A percentile compares a stretch with the other conserved stretches of the same genome.
Evolutionary conservation across 768 basidiomycete species (phyloP).

Genomic region (Lentinula edodes): DNA sequence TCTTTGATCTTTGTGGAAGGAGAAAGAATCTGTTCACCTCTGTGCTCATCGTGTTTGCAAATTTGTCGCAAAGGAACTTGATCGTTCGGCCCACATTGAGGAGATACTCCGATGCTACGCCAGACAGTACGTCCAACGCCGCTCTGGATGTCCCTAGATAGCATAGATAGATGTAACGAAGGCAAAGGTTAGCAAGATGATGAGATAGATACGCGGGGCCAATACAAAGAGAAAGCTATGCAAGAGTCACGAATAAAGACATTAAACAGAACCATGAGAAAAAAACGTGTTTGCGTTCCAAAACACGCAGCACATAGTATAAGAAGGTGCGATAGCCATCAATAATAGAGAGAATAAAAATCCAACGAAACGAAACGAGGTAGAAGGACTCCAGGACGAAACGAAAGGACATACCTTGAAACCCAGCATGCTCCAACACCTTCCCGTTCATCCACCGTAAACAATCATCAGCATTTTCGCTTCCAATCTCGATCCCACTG

Average conservation of each 20-base stretch:
- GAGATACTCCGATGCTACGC: slow-evolving; percentile 77
- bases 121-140: slow-evolving; percentile 71
- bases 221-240: not conserved
- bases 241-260: not conserved
- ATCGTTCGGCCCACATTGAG: slow-evolving; percentile 85
- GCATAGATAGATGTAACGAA: not conserved
- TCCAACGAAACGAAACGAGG: not conserved
- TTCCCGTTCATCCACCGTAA: slow-evolving; percentile 68
- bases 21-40: slow-evolving; percentile 51
- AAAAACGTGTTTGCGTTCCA: not conserved
- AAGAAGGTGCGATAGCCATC: not conserved
- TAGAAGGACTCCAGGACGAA: not conserved
- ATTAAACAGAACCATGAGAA: not conserved
- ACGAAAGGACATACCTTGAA: slow-evolving; percentile 63
- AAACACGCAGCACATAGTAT: not conserved
- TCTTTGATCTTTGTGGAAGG: not conserved
- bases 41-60: slow-evolving; percentile 70
- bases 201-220: not conserved
- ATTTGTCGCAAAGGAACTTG: slow-evolving; percentile 75
- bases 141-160: slow-evolving; percentile 62
- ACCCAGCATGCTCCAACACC: slow-evolving; percentile 85
- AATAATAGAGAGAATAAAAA: not conserved
- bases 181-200: not conserved
- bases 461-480: slow-evolving; percentile 56
- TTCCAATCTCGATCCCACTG: slow-evolving; percentile 50